Conservation (phyloP, 345 rosid species). For the Populus nigra region DNA sequence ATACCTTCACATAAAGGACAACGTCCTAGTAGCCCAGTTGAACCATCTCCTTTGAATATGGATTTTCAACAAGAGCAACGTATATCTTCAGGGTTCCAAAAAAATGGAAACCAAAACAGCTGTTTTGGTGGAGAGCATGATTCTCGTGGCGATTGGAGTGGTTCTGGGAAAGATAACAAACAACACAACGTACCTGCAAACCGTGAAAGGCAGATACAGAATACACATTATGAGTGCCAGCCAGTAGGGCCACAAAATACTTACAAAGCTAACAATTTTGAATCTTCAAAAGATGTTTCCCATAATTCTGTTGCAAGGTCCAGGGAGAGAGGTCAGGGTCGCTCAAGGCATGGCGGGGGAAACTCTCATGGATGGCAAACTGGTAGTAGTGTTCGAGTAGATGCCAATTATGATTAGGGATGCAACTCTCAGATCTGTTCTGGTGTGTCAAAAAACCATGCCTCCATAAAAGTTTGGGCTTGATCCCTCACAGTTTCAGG, state of each 20-base stretch:
- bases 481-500: constrained; percentile 27
- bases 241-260: constrained; percentile 45
- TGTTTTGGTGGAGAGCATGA: constrained; percentile 56
- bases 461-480: constrained; percentile 13
- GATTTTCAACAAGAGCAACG: constrained; percentile 48
- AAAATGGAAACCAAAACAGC: constrained; percentile 54
- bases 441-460: constrained; percentile 3
- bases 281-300: constrained; percentile 49
- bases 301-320: constrained; percentile 50
- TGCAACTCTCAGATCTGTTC: constrained; percentile 20
- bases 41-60: constrained; percentile 25
- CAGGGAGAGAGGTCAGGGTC: constrained; percentile 65
- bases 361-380: constrained; percentile 46
- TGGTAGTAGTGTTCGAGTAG: constrained; percentile 41
- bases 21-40: constrained; percentile 25
- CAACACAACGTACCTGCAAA: constrained; percentile 44
- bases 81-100: constrained; percentile 43
- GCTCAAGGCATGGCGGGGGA: constrained; percentile 58
- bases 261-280: constrained; percentile 37
- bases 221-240: constrained; percentile 70
- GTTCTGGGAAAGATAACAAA: constrained; percentile 51
- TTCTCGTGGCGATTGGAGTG: constrained; percentile 65
- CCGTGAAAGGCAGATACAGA: constrained; percentile 65
- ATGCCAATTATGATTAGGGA: constrained; percentile 41
- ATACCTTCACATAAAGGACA: constrained; percentile 36